phyloP scores from a whole-genome alignment of 2,329 filamentous ascomycete species.

The Fusarium scirpi region DNA sequence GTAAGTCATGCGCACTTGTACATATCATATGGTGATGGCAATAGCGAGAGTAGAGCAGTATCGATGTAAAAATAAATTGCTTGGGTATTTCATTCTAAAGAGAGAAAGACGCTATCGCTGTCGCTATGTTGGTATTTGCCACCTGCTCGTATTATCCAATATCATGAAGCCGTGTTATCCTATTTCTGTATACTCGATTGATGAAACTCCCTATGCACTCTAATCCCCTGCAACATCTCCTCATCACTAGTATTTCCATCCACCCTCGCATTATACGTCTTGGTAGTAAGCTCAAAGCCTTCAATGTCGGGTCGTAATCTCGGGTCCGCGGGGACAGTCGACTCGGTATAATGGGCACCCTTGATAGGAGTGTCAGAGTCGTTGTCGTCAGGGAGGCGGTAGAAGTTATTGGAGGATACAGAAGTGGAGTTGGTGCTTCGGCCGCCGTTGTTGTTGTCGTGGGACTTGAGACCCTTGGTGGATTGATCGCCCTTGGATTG shows the following conservation, averaged over 20 bases:
- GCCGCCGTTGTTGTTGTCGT: background rate
- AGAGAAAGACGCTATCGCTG: conserved; percentile 5
- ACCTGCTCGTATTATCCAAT: background rate
- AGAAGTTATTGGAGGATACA: conserved; percentile 44
- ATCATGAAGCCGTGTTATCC: background rate
- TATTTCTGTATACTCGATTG: conserved; percentile 41
- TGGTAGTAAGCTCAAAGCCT: conserved; percentile 49
- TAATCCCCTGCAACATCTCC: conserved; percentile 55
- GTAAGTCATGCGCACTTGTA: background rate
- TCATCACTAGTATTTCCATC: conserved; percentile 50
- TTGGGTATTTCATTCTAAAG: conserved; percentile 8
- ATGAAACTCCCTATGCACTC: conserved; percentile 54
- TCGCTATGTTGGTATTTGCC: background rate
- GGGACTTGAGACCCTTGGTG: conserved; percentile 30
- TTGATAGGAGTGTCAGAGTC: conserved; percentile 45
- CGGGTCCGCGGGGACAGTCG: background rate
- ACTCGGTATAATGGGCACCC: conserved; percentile 6
- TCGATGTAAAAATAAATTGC: background rate
- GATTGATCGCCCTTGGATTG: conserved; percentile 44
- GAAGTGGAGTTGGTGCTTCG: conserved; percentile 30
- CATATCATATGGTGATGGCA: background rate
- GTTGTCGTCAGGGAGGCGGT: conserved; percentile 51
- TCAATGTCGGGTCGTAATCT: conserved; percentile 51
- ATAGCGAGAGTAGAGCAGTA: background rate
- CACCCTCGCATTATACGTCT: conserved; percentile 47